Percentiles rank a stretch among this genome's conserved stretches.
Evolutionary conservation across 2,329 filamentous ascomycete genomes (phyloP).

Genomic region (Paraconiothyrium brasiliense): DNA sequence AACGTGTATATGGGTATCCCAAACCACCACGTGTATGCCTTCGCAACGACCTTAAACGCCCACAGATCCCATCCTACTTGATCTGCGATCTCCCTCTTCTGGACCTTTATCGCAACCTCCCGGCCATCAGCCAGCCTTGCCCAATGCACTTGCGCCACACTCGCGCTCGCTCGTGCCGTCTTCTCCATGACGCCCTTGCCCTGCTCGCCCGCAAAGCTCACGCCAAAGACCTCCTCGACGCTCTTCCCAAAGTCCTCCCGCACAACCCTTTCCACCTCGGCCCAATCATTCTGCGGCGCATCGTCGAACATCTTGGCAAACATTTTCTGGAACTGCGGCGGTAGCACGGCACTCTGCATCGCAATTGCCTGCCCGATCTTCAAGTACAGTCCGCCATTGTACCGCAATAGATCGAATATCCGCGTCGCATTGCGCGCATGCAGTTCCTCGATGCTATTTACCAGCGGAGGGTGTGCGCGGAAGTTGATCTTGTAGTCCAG

Average conservation of each 20-base stretch:
- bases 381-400: conserved; percentile 92
- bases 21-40: conserved; percentile 86
- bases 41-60: conserved; percentile 90
- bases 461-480: conserved; percentile 77
- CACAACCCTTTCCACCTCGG: conserved; percentile 84
- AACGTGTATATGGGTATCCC: conserved; percentile 91
- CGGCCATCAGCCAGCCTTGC: conserved; percentile 84
- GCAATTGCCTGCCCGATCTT: conserved; percentile 99
- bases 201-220: conserved; percentile 77
- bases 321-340: conserved; percentile 95
- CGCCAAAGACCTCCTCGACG: conserved; percentile 90
- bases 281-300: conserved; percentile 91
- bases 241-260: conserved; percentile 84
- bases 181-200: conserved; percentile 73
- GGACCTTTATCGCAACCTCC: conserved; percentile 94
- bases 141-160: conserved; percentile 97
- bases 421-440: conserved; percentile 86
- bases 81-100: conserved; percentile 91
- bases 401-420: conserved; percentile 80
- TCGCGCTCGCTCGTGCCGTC: conserved; percentile 81
- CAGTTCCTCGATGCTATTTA: conserved; percentile 76
- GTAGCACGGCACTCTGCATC: conserved; percentile 95
- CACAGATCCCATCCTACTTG: conserved; percentile 96
- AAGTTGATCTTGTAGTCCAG: conserved; percentile 98
- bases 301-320: conserved; percentile 98